Evolutionary conservation across 164 flowering plant genomes (phyloP).

Genomic region (Vitis riparia): DNA sequence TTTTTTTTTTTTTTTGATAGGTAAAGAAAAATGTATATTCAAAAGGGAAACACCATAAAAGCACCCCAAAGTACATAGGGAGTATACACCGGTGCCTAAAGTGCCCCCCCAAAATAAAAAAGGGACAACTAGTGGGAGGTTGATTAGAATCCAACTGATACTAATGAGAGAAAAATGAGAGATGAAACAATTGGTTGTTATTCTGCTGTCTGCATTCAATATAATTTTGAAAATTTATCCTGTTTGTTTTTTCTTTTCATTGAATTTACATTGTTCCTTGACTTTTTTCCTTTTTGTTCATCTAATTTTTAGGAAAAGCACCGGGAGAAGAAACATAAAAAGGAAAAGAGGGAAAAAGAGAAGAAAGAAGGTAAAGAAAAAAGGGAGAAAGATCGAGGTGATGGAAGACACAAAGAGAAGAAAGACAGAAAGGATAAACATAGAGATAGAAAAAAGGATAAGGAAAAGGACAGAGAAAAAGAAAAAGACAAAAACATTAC

Average conservation of each 20-base stretch:
- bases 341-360: conserved; percentile 55
- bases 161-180: no score
- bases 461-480: conserved; percentile 48
- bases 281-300: background rate
- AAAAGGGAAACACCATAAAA: no score
- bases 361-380: conserved; percentile 62
- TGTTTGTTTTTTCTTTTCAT: background rate
- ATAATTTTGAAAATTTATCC: background rate
- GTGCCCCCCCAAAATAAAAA: no score
- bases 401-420: conserved; percentile 57
- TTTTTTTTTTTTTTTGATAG: no score
- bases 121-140: no score
- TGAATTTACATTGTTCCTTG: conserved; percentile 12
- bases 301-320: conserved; percentile 59
- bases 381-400: conserved; percentile 49
- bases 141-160: no score
- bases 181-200: background rate
- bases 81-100: no score
- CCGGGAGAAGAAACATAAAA: conserved; percentile 46
- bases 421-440: conserved; percentile 65
- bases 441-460: conserved; percentile 61
- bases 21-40: no score
- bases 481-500: conserved; percentile 31
- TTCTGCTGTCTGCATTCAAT: background rate
- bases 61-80: no score